Evolutionary conservation across 768 basidiomycete species (phyloP).

Genomic region (Clitopilus passeckerianus): DNA sequence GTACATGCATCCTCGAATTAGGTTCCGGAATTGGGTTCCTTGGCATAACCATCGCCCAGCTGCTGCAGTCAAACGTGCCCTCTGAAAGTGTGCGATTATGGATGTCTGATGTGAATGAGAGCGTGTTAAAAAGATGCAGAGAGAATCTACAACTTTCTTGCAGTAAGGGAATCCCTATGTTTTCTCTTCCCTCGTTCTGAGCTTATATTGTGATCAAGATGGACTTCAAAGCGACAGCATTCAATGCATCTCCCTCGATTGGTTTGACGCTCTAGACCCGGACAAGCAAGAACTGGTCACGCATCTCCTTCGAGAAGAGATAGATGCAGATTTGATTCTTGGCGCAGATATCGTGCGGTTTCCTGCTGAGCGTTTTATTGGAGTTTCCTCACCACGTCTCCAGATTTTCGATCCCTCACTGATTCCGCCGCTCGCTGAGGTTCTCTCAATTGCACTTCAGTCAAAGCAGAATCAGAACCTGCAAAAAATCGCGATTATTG

Average conservation of each 20-base stretch:
- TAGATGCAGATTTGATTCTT: conserved; percentile 53
- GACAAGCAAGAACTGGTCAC: conserved; percentile 16
- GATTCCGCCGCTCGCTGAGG: conserved; percentile 50
- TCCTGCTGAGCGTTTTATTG: not conserved
- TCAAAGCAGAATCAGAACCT: not conserved
- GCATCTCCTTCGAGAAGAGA: conserved; percentile 32
- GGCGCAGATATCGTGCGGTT: conserved; percentile 62
- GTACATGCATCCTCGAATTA: conserved; percentile 59
- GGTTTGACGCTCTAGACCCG: conserved; percentile 51
- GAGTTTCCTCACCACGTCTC: not conserved
- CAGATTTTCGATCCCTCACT: conserved; percentile 69
- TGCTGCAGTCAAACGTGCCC: conserved; percentile 35
- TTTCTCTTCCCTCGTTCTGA: not conserved
- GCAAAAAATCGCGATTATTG: conserved; percentile 34
- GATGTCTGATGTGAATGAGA: conserved; percentile 63
- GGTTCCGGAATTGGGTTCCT: conserved; percentile 78
- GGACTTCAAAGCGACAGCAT: conserved; percentile 19
- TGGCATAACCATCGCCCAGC: conserved; percentile 52
- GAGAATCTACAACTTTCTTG: conserved; percentile 59
- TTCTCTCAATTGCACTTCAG: conserved; percentile 41
- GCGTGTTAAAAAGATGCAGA: conserved; percentile 57
- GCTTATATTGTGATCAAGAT: not conserved
- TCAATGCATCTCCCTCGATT: conserved; percentile 50
- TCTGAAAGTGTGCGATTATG: conserved; percentile 22
- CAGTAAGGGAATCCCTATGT: conserved; percentile 45